Base-by-base conservation (phyloP, 257 asterid genomes). In the Verbena officinalis region DNA sequence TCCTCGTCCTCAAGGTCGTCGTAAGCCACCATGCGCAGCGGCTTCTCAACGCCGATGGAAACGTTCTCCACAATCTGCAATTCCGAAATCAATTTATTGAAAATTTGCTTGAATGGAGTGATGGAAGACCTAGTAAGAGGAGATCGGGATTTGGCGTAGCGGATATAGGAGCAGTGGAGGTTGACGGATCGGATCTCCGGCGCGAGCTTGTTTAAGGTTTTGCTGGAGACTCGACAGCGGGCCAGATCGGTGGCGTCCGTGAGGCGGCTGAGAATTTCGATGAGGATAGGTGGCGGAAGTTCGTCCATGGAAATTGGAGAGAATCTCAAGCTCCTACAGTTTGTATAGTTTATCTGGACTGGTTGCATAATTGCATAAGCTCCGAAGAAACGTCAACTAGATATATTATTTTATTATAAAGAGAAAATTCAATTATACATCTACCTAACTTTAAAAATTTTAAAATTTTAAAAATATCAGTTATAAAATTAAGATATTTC, bases 251-350 rank as follows among this genome's bases (percentile, higher is more conserved):
- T 73, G 23, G 94, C 83, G 73, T 85, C 88, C 55, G 55, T 10
- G 73, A 87, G 83, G 58, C 88, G 88, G 72, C 70, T 72, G 70
- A 85, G 83, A 81, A 90, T 85, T 9, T 90, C 96, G 56, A 87
- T 69, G 68, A 90, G 73, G 55, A 90, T 71, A 15, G 72, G 80
- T 7, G 80, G 71, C 22, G 96, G 97, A 38, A 90, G 86, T 33
- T 87, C 84, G 55, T 90, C 95, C 97, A 90, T 89, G 68, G 71
- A 31, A 46, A 44, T 48, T 42, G 49, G 49, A 36, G 65, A 44
- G 60, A n/a, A n/a, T 55, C 9, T 38, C 12, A 6, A 9, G 44
- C 9, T 38, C 44, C 44, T 7, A 6, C 44, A 9, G 44, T 38
- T 38, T 38, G 44, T 38, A 38, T 12, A 0, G 44, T 38, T 2